These are phyloP conservation scores for Diaporthe sp. DNA, from an alignment of 2,329 filamentous ascomycete species.

Conservation along the genomic window DNA sequence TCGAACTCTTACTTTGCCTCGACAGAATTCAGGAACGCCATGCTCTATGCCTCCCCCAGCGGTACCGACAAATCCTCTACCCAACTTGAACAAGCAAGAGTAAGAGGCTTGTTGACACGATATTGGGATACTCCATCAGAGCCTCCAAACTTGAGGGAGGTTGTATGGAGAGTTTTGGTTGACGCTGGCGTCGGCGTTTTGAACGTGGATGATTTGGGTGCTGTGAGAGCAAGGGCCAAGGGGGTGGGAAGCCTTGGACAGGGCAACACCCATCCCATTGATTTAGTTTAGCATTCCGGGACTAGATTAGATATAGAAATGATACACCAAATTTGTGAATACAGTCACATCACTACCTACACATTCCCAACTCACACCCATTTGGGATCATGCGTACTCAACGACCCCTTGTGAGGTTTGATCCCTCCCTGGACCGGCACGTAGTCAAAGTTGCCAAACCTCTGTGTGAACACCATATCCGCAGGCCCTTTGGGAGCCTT, in stretches of 20 bases:
- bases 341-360: too few relatives aligned
- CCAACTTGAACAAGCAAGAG: slow-evolving; percentile 16
- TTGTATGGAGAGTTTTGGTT: slow-evolving; percentile 23
- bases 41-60: neutral
- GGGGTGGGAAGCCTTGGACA: slow-evolving; percentile 8
- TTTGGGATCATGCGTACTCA: neutral
- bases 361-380: neutral
- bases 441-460: neutral
- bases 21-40: slow-evolving; percentile 25
- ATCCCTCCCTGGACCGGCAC: neutral
- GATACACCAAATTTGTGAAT: too few relatives aligned
- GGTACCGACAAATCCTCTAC: neutral
- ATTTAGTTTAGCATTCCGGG: slow-evolving; percentile 2
- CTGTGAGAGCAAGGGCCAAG: slow-evolving; percentile 19
- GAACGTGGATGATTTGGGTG: slow-evolving; percentile 23
- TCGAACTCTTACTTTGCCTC: slow-evolving; percentile 26
- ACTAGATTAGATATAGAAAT: neutral
- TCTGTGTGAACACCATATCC: neutral
- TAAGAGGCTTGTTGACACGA: slow-evolving; percentile 23
- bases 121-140: slow-evolving; percentile 17
- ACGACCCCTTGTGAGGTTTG: neutral
- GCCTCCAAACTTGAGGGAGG: slow-evolving; percentile 22
- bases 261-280: neutral
- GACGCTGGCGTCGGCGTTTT: slow-evolving; percentile 16
- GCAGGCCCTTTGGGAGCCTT: neutral